Conservation (phyloP, 2,329 filamentous ascomycete genomes). For the Coniella lustricola region DNA sequence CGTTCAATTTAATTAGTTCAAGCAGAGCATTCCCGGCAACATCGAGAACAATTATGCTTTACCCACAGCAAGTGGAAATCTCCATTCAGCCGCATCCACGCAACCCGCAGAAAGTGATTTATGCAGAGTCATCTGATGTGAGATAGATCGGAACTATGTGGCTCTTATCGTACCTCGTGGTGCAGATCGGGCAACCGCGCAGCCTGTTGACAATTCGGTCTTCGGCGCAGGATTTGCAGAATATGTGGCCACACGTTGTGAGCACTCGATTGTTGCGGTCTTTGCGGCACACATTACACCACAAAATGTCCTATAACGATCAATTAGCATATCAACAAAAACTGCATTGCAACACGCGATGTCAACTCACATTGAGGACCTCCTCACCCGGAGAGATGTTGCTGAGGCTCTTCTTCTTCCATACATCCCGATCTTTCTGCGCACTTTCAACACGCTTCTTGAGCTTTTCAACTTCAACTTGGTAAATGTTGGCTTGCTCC, state of each 20-base stretch:
- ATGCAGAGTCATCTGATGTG: neutral
- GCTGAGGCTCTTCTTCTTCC: constrained; percentile 75
- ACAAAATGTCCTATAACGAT: constrained; percentile 57
- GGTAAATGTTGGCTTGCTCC: constrained; percentile 54
- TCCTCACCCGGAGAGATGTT: constrained; percentile 79
- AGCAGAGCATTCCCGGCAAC: too few species aligned
- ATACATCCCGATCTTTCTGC: constrained; percentile 76
- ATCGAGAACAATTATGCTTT: too few species aligned
- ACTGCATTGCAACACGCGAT: too few species aligned
- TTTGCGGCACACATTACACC: constrained; percentile 87
- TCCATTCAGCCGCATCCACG: neutral
- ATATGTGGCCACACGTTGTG: constrained; percentile 90
- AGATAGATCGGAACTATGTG: constrained; percentile 73
- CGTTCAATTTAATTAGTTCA: too few species aligned
- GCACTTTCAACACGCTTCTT: constrained; percentile 70
- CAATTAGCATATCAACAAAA: constrained; percentile 26
- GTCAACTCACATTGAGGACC: constrained; percentile 68
- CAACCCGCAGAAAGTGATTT: neutral
- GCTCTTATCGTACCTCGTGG: constrained; percentile 80
- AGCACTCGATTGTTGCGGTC: constrained; percentile 92
- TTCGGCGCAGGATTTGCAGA: constrained; percentile 86
- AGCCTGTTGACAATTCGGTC: constrained; percentile 83
- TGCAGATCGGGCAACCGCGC: constrained; percentile 92
- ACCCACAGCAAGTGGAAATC: too few species aligned
- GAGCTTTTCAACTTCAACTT: constrained; percentile 73